Conservation (phyloP, 1,284 basidiomycete species). For the Quambalaria eucalypti region DNA sequence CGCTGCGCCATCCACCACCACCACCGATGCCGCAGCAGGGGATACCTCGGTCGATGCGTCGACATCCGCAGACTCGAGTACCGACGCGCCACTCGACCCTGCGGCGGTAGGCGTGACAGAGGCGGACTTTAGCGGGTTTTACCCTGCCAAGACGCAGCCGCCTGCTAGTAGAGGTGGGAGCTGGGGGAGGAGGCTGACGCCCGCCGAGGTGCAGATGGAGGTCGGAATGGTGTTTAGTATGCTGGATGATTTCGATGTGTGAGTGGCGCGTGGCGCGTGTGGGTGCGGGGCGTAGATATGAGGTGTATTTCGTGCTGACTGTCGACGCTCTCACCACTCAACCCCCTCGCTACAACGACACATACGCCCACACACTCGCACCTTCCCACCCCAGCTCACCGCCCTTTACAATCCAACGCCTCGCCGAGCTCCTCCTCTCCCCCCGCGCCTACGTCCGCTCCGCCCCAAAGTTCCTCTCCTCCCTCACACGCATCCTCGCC, state of each 20-base stretch:
- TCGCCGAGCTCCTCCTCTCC: neutral
- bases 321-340: too few species aligned
- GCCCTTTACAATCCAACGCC: neutral
- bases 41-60: neutral
- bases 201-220: neutral
- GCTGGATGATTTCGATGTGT: neutral
- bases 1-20: neutral
- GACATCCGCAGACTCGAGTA: neutral
- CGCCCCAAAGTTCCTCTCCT: neutral
- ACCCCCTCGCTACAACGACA: too few species aligned
- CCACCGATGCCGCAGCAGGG: neutral
- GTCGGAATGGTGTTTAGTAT: neutral
- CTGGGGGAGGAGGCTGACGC: neutral
- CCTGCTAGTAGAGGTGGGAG: neutral
- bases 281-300: neutral
- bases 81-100: too few species aligned
- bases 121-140: neutral
- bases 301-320: too few species aligned
- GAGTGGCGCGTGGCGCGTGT: neutral
- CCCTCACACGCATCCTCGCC: neutral
- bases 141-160: neutral
- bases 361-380: too few species aligned
- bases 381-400: neutral
- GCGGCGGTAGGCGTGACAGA: too few species aligned
- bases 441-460: neutral